A percentile compares a stretch with the other conserved stretches of the same genome.
Conservation (phyloP, 495 filamentous ascomycete genomes). For the Niebla homalea region DNA sequence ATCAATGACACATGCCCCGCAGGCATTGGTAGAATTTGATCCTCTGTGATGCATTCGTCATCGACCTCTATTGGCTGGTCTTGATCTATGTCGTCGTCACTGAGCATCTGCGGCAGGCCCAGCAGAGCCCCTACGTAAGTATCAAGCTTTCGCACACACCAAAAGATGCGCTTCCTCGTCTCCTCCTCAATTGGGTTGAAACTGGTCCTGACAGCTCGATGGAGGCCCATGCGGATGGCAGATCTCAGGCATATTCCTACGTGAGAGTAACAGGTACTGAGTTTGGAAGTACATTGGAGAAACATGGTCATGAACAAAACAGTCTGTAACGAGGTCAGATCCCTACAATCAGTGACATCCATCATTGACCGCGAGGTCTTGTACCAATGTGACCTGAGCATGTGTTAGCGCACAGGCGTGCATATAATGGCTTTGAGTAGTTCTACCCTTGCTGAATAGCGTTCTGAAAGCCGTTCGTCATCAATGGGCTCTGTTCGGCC, state of each 20-base stretch:
- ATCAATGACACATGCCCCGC: constrained; percentile 62
- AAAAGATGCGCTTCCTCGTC: constrained; percentile 73
- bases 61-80: constrained; percentile 75
- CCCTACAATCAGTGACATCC: constrained; percentile 85
- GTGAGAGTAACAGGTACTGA: constrained; percentile 89
- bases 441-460: constrained; percentile 71
- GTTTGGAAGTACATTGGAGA: constrained; percentile 76
- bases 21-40: constrained; percentile 60
- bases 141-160: constrained; percentile 85
- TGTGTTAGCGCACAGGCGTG: constrained; percentile 1
- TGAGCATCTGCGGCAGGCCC: constrained; percentile 73
- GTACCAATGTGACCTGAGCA: constrained; percentile 70
- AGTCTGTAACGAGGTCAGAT: constrained; percentile 71
- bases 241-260: constrained; percentile 82
- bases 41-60: constrained; percentile 76
- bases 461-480: constrained; percentile 49
- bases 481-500: constrained; percentile 32
- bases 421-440: background rate
- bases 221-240: constrained; percentile 73
- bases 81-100: constrained; percentile 85
- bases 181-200: constrained; percentile 80
- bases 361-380: constrained; percentile 63
- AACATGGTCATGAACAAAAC: constrained; percentile 90
- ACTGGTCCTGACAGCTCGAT: constrained; percentile 60
- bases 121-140: constrained; percentile 83